Conservation (phyloP, 1,139 yeast species). For the Maudiozyma humilis region DNA sequence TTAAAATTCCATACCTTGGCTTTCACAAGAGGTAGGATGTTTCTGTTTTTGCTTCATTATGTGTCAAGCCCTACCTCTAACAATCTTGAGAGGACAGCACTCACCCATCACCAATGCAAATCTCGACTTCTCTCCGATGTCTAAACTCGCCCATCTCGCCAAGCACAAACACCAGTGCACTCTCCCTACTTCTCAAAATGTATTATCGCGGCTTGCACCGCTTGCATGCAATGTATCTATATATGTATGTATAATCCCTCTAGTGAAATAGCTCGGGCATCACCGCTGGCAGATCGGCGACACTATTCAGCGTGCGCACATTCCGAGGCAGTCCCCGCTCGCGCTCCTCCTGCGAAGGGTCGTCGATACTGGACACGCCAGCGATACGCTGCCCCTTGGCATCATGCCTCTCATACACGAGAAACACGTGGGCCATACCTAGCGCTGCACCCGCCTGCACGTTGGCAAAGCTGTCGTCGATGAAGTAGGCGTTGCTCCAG, state of each 20-base stretch:
- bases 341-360: conserved; percentile 8
- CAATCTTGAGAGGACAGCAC: too few relatives aligned
- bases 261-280: conserved; percentile 41
- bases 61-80: too few relatives aligned
- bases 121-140: too few relatives aligned
- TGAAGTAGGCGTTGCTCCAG: conserved; percentile 49
- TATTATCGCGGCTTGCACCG: too few relatives aligned
- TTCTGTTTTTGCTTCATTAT: too few relatives aligned
- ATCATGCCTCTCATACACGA: conserved; percentile 33
- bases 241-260: not conserved
- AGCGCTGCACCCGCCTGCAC: conserved; percentile 37
- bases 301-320: conserved; percentile 34
- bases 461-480: conserved; percentile 79
- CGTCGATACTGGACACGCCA: conserved; percentile 2
- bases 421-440: conserved; percentile 39
- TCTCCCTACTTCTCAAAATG: too few relatives aligned
- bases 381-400: conserved; percentile 15
- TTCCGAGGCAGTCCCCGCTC: not conserved
- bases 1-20: too few relatives aligned
- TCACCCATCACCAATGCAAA: too few relatives aligned
- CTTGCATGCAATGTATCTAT: conserved; percentile 3
- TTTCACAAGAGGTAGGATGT: too few relatives aligned
- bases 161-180: too few relatives aligned
- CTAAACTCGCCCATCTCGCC: too few relatives aligned
- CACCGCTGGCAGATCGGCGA: conserved; percentile 41